Percentiles rank a stretch among this genome's conserved stretches.
These are phyloP conservation scores for Beauveria caledonica DNA, from an alignment of 2,329 filamentous ascomycete species.

Conservation along the genomic window DNA sequence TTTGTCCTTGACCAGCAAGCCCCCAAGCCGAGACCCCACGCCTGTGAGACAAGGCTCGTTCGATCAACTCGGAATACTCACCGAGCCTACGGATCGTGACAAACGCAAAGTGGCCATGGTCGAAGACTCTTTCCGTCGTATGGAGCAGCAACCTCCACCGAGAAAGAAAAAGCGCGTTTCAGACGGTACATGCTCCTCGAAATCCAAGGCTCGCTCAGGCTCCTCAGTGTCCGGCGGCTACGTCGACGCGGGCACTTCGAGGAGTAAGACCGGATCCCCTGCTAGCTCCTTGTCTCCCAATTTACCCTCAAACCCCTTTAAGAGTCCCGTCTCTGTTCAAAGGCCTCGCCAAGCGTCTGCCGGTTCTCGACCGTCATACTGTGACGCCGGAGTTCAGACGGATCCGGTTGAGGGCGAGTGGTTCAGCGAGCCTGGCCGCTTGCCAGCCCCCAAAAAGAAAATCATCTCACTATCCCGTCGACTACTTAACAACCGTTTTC, in stretches of 20 bases:
- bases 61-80: constrained; percentile 51
- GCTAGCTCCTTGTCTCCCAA: constrained; percentile 33
- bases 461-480: constrained; percentile 47
- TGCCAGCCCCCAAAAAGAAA: constrained; percentile 35
- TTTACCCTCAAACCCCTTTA: constrained; percentile 18
- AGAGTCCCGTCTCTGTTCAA: constrained; percentile 14
- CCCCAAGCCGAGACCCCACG: constrained; percentile 57
- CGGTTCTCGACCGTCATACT: constrained; percentile 35
- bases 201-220: constrained; percentile 32
- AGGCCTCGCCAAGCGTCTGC: constrained; percentile 32
- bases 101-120: constrained; percentile 60
- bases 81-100: constrained; percentile 57
- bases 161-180: constrained; percentile 57
- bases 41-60: constrained; percentile 52
- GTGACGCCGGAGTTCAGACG: constrained; percentile 45
- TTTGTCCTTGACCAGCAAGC: constrained; percentile 52
- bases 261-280: constrained; percentile 47
- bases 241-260: constrained; percentile 44
- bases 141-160: constrained; percentile 48
- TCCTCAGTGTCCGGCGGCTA: constrained; percentile 32
- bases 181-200: constrained; percentile 39
- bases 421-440: constrained; percentile 34
- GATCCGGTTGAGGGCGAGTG: constrained; percentile 46
- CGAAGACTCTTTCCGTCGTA: constrained; percentile 54
- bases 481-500: constrained; percentile 41